Conservation (phyloP, 306 rosid species). For the Cajanus cajan region DNA sequence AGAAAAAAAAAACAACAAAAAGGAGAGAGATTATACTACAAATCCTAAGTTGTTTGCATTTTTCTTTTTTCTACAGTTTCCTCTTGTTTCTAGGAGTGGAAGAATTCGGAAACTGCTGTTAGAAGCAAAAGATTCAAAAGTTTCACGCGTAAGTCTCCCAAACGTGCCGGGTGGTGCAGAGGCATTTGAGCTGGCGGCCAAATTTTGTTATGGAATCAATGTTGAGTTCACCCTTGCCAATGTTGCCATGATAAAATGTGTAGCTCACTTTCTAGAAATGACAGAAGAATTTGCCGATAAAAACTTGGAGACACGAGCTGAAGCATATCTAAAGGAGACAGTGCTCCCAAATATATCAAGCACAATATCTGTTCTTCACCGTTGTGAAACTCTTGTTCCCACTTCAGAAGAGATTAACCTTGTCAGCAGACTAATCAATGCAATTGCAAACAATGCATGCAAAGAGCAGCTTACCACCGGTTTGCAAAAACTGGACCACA, state of each 20-base stretch:
- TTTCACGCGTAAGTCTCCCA: constrained; percentile 53
- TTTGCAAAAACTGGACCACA: constrained; percentile 78
- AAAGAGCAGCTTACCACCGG: constrained; percentile 94
- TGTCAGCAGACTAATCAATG: constrained; percentile 70
- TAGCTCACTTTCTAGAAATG: constrained; percentile 79
- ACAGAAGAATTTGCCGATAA: constrained; percentile 83
- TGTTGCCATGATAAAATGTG: constrained; percentile 74
- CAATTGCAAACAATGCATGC: constrained; percentile 86
- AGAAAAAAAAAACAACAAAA: background rate
- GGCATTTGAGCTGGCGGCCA: constrained; percentile 92
- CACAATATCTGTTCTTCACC: constrained; percentile 86
- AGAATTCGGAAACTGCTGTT: constrained; percentile 69
- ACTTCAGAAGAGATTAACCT: constrained; percentile 75
- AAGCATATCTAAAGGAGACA: constrained; percentile 64
- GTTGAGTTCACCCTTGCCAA: constrained; percentile 76
- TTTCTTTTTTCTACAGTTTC: constrained; percentile 55
- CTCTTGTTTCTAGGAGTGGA: constrained; percentile 91
- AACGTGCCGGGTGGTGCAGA: constrained; percentile 81
- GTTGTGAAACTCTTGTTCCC: constrained; percentile 76
- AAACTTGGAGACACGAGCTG: constrained; percentile 65
- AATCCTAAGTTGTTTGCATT: constrained; percentile 6
- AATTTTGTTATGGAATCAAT: constrained; percentile 80
- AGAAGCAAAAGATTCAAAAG: constrained; percentile 87
- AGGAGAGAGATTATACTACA: background rate
- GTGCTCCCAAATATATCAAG: constrained; percentile 67